Evolutionary conservation across 352 stramenopile genomes (phyloP), one percentile per base, ranked within the genome.

Genomic region (Phytopythium mirpurense): DNA sequence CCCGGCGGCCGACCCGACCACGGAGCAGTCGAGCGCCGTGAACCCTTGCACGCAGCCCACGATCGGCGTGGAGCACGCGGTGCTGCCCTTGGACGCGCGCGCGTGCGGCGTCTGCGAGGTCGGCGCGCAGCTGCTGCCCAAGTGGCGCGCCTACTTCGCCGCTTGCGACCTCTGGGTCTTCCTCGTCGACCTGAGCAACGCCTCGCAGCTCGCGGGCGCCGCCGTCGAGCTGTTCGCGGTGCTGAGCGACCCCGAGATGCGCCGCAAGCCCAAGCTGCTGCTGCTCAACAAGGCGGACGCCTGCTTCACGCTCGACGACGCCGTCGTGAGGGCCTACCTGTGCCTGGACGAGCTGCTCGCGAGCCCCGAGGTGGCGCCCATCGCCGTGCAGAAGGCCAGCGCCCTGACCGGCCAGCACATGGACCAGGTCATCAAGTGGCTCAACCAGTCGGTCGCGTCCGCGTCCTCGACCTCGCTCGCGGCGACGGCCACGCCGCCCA

Each of bases 241-340:
- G 8, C 45, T 88, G 47, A 60, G 54, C n/a, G 54, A 74, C 29
- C 70, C 78, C 16, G 50, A 64, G 8, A 88, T 88, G 77, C 67
- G 63, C 3, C 36, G 32, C 42, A 90, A 88, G 52, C 67, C 71
- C 19, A 88, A 85, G 45, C 59, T 87, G 16, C 47, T 91, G 10
- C 48, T 91, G 43, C 63, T 91, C 44, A 91, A 88, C 60, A 82
- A 88, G 43, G 78, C 83, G 35, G 80, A 91, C 56, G 54, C 63
- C 26, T 65, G 41, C 34, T 76, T 70, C 29, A 66, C 70, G 12
- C 38, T 86, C n/a, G 62, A 80, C 19, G 73, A 86, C 59, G 51
- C 60, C 3, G 54, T 76, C 9, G n/a, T 88, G 36, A 65, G 71
- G 18, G 68, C 80, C 0, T 77, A 85, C 49, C 42, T 90, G 27